Base-by-base conservation (phyloP, 495 filamentous ascomycete genomes). In the Neurospora intermedia region DNA sequence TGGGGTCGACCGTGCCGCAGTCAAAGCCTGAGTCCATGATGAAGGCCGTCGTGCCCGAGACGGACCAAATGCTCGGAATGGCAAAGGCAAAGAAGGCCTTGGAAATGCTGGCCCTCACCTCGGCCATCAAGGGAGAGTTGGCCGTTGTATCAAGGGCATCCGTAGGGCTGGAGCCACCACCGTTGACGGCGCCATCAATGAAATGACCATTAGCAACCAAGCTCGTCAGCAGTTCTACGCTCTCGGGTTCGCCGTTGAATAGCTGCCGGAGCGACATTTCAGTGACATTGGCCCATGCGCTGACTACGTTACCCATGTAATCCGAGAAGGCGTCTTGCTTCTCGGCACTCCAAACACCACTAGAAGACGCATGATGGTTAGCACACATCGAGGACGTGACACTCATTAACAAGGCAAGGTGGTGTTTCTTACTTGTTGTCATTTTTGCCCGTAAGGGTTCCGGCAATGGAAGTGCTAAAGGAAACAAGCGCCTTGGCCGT, bases 11-110 rank as follows among this genome's bases (percentile, higher is more conserved):
- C 9, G 69, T 73, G 45, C 59, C 73, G 66, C 81, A 83, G n/a
- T 11, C 69, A 70, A 72, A 62, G 45, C 80, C 81, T 3, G 82
- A 76, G 77, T 82, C 80, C 18, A 81, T 70, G 70, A 83, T 70
- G 69, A 83, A 83, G 38, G 81, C 70, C 43, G 73, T 72, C 11
- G 69, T 66, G 6, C 71, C 54, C 5, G 80, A 78, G 11, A 43
- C 13, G 69, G 71, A 48, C 81, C 79, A 83, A 7, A 79, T 13
- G 23, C 73, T 66, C 3, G 81, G 80, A 66, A 82, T 82, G 16
- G 75, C 59, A 70, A 70, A 83, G 41, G 71, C 80, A 73, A 74
- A 82, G 69, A 81, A 78, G 38, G 73, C 35, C 73, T 78, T 82
- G 40, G 15, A 11, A 59, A 76, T 45, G 69, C 46, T 71, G 66